Percentiles rank a stretch among this genome's conserved stretches.
Evolutionary conservation across 2,329 filamentous ascomycete species (phyloP).

Genomic region (Monosporascus sp.): DNA sequence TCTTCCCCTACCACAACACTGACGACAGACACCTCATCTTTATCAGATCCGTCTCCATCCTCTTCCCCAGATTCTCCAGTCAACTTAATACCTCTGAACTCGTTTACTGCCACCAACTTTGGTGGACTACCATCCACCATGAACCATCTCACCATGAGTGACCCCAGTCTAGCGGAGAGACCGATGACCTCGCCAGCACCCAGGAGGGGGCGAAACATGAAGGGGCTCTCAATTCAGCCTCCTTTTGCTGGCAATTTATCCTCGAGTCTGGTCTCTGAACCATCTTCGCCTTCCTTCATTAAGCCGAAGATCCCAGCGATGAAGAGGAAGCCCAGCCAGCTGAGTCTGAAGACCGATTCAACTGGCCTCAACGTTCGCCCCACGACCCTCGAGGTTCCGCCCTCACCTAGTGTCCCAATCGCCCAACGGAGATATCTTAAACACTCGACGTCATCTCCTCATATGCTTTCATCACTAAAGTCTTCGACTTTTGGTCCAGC

Average conservation of each 20-base stretch:
- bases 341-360: conserved; percentile 70
- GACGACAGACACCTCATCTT: conserved; percentile 83
- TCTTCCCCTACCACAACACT: conserved; percentile 93
- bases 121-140: conserved; percentile 37
- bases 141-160: conserved; percentile 42
- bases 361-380: conserved; percentile 46
- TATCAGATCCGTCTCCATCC: conserved; percentile 85
- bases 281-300: conserved; percentile 71
- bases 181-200: conserved; percentile 66
- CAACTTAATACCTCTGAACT: conserved; percentile 64
- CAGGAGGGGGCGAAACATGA: conserved; percentile 73
- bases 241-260: conserved; percentile 43
- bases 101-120: conserved; percentile 59
- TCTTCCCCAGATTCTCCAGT: conserved; percentile 88
- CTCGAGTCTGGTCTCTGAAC: conserved; percentile 54
- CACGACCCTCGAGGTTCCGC: conserved; percentile 47
- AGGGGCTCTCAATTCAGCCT: conserved; percentile 74
- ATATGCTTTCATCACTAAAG: conserved; percentile 56
- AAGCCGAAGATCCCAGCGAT: conserved; percentile 68
- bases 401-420: conserved; percentile 52
- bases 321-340: conserved; percentile 69
- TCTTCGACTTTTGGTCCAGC: conserved; percentile 54
- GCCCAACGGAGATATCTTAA: conserved; percentile 58
- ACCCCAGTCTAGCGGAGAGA: conserved; percentile 37
- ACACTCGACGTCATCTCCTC: conserved; percentile 62